A percentile compares a stretch with the other conserved stretches of the same genome.
Evolutionary conservation across 441 rosid genomes (phyloP).

Genomic region (Pelargonium citronellum): DNA sequence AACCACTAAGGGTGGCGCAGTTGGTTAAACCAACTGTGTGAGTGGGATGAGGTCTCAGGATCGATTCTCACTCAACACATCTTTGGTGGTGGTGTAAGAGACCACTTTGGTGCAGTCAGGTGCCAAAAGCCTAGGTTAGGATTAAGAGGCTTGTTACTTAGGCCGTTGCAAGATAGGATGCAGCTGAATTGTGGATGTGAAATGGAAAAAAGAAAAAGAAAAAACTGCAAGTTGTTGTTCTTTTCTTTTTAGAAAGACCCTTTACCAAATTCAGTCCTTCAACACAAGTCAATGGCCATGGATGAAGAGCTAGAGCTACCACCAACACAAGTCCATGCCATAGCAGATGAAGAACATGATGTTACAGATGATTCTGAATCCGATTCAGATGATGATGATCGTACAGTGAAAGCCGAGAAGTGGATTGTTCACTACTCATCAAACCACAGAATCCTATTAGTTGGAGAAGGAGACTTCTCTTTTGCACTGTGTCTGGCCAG

Average conservation of each 20-base stretch:
- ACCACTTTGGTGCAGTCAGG: too few species aligned
- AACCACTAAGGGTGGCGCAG: too few species aligned
- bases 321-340: neutral
- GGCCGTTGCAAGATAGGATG: too few species aligned
- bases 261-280: neutral
- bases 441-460: slow-evolving; percentile 28
- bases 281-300: neutral
- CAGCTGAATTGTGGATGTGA: too few species aligned
- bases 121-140: too few species aligned
- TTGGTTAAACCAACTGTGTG: too few species aligned
- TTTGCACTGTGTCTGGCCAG: slow-evolving; percentile 32
- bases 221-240: too few species aligned
- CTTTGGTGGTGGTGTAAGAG: too few species aligned
- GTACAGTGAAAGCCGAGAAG: slow-evolving; percentile 24
- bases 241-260: neutral
- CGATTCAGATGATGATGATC: neutral
- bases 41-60: too few species aligned
- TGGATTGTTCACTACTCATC: slow-evolving; percentile 30
- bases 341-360: neutral
- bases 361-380: neutral
- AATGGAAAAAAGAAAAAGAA: too few species aligned
- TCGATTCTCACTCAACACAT: too few species aligned
- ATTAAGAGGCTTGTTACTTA: too few species aligned
- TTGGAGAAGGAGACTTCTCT: slow-evolving; percentile 43
- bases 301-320: neutral